Evolutionary conservation across 306 rosid species (phyloP).

Genomic region (Castanea crenata): DNA sequence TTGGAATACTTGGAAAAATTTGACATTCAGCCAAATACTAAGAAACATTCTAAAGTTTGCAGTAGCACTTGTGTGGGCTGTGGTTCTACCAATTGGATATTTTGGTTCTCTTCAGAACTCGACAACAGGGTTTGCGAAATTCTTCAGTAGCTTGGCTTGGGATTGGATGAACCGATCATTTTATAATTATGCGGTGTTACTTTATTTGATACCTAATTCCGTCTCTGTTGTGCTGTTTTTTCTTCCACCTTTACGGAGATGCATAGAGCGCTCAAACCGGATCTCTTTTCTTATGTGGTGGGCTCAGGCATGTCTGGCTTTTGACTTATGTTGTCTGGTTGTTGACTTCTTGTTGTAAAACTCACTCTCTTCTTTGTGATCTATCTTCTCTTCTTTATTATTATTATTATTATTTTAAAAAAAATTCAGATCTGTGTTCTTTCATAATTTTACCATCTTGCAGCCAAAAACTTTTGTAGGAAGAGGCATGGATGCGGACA

Average conservation of each 20-base stretch:
- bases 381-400: too few species aligned
- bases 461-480: conserved; percentile 95
- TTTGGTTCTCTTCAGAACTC: conserved; percentile 68
- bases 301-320: conserved; percentile 62
- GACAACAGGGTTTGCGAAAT: conserved; percentile 62
- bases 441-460: conserved; percentile 31
- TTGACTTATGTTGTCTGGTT: background rate
- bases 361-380: too few species aligned
- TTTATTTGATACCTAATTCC: conserved; percentile 75
- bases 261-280: conserved; percentile 73
- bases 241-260: conserved; percentile 80
- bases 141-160: conserved; percentile 79
- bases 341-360: background rate
- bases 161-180: conserved; percentile 70
- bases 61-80: conserved; percentile 82
- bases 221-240: conserved; percentile 72
- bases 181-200: conserved; percentile 61
- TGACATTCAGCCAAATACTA: conserved; percentile 75
- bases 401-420: too few species aligned
- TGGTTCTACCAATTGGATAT: conserved; percentile 77
- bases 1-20: conserved; percentile 82
- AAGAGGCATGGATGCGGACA: conserved; percentile 87
- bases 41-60: conserved; percentile 83
- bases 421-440: background rate
- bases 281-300: conserved; percentile 88